Conservation (phyloP, 306 rosid species). For the Glycine tomentella region DNA sequence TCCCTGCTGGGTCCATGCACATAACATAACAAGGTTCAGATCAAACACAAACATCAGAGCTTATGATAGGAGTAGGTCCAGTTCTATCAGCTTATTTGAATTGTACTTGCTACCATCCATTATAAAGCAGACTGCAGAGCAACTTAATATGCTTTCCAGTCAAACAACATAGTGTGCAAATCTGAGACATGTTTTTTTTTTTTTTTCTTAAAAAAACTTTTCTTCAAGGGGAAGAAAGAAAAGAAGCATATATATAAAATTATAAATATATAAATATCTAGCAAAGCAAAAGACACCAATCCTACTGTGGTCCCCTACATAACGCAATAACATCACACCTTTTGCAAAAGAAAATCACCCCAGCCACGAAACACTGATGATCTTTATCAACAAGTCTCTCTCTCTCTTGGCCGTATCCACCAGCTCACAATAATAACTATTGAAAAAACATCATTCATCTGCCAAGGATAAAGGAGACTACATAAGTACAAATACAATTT, state of each 20-base stretch:
- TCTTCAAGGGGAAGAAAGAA: constrained; percentile 59
- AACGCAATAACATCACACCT: constrained; percentile 53
- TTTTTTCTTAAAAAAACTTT: constrained; percentile 48
- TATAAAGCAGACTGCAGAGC: constrained; percentile 50
- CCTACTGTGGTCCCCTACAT: constrained; percentile 75
- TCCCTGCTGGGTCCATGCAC: constrained; percentile 51
- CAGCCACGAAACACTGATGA: constrained; percentile 68
- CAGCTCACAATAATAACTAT: constrained; percentile 40
- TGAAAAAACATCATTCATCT: constrained; percentile 74
- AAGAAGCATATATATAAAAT: constrained; percentile 53
- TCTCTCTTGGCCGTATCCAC: constrained; percentile 61
- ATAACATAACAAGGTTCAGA: constrained; percentile 38
- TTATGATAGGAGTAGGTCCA: too few species aligned
- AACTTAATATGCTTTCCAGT: constrained; percentile 68
- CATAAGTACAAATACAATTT: constrained; percentile 35
- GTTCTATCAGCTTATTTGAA: constrained; percentile 39
- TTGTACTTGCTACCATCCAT: constrained; percentile 50
- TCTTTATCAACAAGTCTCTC: constrained; percentile 62
- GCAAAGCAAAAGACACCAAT: constrained; percentile 59
- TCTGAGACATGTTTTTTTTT: constrained; percentile 73
- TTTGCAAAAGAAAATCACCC: constrained; percentile 61
- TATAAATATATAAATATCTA: constrained; percentile 45
- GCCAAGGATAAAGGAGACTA: constrained; percentile 46
- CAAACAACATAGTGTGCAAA: constrained; percentile 67
- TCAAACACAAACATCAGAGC: constrained; percentile 41